These are phyloP conservation scores for Aspergillus sclerotioniger DNA, from an alignment of 495 filamentous ascomycete species.

Conservation along the genomic window DNA sequence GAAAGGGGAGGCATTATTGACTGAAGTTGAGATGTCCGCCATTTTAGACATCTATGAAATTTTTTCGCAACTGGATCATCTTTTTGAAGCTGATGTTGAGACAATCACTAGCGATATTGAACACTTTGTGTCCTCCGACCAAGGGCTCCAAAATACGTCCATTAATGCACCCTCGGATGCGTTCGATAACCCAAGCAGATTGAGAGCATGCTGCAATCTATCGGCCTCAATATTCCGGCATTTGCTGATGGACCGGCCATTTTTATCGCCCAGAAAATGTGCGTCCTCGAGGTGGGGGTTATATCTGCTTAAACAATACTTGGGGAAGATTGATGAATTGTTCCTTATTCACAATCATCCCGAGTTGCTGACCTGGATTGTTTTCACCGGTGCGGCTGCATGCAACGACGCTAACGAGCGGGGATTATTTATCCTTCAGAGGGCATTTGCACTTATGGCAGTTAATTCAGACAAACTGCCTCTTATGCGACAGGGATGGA, in stretches of 20 bases:
- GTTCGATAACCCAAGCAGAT: background rate
- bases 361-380: background rate
- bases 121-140: background rate
- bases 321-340: background rate
- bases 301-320: background rate
- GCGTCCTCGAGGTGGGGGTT: background rate
- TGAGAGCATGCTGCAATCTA: background rate
- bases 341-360: background rate
- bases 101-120: background rate
- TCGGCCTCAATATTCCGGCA: background rate
- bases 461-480: background rate
- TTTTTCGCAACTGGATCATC: conserved; percentile 1
- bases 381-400: background rate
- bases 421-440: background rate
- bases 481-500: conserved; percentile 2
- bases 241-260: background rate
- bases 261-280: background rate
- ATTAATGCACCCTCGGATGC: background rate
- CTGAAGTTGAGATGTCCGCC: background rate
- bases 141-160: background rate
- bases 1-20: background rate
- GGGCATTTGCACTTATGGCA: too few relatives aligned
- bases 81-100: background rate
- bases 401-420: background rate
- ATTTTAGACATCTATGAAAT: background rate